Percentiles rank a stretch among this genome's conserved stretches.
Evolutionary conservation across 176 grass and related monocot species (phyloP).

Genomic region (Thinopyrum elongatum): DNA sequence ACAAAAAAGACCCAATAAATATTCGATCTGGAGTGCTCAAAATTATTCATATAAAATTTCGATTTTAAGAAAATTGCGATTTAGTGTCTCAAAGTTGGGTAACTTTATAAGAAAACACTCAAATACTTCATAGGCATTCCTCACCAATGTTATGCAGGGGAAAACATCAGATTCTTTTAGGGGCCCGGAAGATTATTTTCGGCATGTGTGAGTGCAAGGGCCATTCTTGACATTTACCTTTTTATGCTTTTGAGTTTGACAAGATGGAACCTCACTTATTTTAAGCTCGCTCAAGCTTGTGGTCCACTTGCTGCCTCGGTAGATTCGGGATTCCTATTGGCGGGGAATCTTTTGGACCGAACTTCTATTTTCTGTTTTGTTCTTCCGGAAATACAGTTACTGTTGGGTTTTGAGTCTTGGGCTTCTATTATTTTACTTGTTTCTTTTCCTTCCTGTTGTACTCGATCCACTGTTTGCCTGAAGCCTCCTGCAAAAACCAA

Average conservation of each 20-base stretch:
- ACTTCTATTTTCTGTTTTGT: not conserved
- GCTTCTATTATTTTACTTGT: not conserved
- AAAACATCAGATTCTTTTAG: not conserved
- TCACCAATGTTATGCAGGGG: not conserved
- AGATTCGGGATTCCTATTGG: conserved; percentile 37
- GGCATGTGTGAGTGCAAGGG: not conserved
- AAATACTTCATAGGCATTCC: not conserved
- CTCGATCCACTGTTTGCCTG: not conserved
- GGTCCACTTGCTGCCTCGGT: conserved; percentile 24
- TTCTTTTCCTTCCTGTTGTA: not conserved
- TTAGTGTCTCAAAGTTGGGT: not conserved
- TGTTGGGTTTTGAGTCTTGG: conserved; percentile 7
- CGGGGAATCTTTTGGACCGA: conserved; percentile 49
- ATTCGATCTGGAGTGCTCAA: not conserved
- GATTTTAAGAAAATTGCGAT: not conserved
- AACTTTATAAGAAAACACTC: not conserved
- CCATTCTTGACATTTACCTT: not conserved
- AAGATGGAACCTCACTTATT: conserved; percentile 38
- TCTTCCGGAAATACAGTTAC: conserved; percentile 29
- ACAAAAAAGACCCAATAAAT: not conserved
- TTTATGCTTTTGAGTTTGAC: conserved; percentile 39
- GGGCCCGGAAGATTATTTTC: not conserved
- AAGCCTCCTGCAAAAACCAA: not conserved
- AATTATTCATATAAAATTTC: not conserved
- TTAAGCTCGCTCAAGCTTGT: not conserved